Evolutionary conservation across 2,329 filamentous ascomycete genomes (phyloP), one percentile per base, ranked within the genome.

Genomic region (Diaporthe sp.): DNA sequence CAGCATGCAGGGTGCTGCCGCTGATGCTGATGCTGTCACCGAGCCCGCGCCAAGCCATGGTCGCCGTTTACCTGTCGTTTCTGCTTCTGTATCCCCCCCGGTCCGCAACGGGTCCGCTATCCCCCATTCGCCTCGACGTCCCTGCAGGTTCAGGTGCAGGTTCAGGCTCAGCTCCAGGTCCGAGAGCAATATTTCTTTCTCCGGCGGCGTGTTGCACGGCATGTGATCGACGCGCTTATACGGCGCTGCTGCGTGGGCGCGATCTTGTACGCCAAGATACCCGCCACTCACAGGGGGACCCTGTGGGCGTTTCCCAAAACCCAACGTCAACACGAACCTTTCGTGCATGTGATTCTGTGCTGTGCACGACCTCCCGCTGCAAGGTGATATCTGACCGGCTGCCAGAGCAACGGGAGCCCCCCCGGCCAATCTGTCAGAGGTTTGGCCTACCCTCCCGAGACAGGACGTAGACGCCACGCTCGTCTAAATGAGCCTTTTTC

Each of bases 1-100:
- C 61, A 66, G 42, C 61, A 35, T 66, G 61, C 61, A 66, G 61
- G 61, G 42, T 66, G 61, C 30, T 37, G 61, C 61, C 9, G 42
- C 39, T 32, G 58, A 39, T 44, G 42, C 44, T 27, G 61, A 47
- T 17, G 61, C 27, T 50, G 44, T 35, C 27, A 30, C 27, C 12
- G 30, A 47, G 42, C 27, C 44, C 32, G n/a, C 42, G 30, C 44
- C 19, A 37, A 25, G 30, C 32, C 3, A 6, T 35, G 42, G 35
- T 47, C 61, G 61, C 8, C 42, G 44, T 25, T 9, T 17, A 65
- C 12, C 53, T 56, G 17, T 44, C 39, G 15, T 63, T 47, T 35
- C 17, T 44, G 25, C 47, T 63, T 25, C 6, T 15, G 30, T 25
- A 22, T 39, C 19, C 9, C 30, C 19, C 61, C 35, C n/a, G 15